These are phyloP conservation scores for Clausena lansium DNA, from an alignment of 345 rosid species.

Conservation along the genomic window DNA sequence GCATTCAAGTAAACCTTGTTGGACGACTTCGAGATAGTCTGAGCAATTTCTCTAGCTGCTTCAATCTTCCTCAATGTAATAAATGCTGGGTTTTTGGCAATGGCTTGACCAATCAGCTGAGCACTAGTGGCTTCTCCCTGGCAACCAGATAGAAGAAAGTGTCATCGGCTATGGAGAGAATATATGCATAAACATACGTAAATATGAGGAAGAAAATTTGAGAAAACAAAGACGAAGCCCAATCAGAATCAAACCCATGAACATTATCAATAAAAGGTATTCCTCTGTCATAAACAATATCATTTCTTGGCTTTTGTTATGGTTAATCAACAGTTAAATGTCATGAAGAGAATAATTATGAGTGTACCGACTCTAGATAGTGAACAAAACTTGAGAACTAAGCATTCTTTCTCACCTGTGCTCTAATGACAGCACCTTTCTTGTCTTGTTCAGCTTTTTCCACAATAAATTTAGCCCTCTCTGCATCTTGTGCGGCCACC, in stretches of 20 bases:
- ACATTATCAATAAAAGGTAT: neutral
- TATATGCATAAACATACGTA: neutral
- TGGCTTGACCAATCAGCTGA: slow-evolving; percentile 89
- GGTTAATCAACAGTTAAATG: neutral
- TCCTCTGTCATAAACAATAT: neutral
- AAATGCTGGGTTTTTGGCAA: slow-evolving; percentile 88
- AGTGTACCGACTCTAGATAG: neutral
- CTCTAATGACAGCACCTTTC: slow-evolving; percentile 84
- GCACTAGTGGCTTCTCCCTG: slow-evolving; percentile 97
- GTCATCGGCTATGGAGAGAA: neutral
- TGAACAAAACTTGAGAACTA: neutral
- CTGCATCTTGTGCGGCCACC: slow-evolving; percentile 96
- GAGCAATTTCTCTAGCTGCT: slow-evolving; percentile 92
- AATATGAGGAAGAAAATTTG: no score
- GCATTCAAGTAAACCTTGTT: slow-evolving; percentile 80
- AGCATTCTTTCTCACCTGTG: slow-evolving; percentile 54
- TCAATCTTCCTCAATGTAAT: slow-evolving; percentile 90
- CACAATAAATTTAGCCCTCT: slow-evolving; percentile 89
- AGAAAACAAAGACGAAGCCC: neutral
- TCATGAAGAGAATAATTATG: neutral
- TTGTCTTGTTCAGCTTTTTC: slow-evolving; percentile 96
- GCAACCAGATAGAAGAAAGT: slow-evolving; percentile 12
- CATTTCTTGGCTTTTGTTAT: neutral
- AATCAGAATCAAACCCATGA: neutral
- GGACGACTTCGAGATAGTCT: slow-evolving; percentile 64